Percentiles rank a stretch among this genome's conserved stretches.
Conservation (phyloP, 2,329 filamentous ascomycete genomes). For the Sordariomycetes sp. region DNA sequence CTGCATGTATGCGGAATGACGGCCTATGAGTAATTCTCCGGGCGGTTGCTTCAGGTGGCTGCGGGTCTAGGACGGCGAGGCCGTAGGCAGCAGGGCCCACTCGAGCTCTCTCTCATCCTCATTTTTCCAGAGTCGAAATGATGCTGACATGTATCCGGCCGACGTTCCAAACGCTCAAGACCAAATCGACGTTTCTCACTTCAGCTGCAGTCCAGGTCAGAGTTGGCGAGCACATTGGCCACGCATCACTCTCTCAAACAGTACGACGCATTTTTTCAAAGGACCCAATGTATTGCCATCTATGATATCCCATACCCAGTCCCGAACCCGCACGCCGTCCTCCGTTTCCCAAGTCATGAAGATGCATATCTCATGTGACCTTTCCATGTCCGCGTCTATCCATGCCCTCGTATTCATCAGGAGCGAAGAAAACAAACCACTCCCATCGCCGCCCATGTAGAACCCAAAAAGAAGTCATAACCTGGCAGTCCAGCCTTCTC, state of each 20-base stretch:
- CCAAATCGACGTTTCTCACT: too few relatives aligned
- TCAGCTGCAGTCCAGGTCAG: too few relatives aligned
- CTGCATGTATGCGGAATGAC: not conserved
- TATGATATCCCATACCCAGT: not conserved
- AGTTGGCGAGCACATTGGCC: too few relatives aligned
- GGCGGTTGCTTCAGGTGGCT: not conserved
- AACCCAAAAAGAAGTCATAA: not conserved
- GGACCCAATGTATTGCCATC: not conserved
- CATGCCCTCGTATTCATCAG: not conserved
- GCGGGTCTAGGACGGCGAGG: not conserved
- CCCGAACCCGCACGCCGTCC: not conserved
- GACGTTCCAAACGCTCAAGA: too few relatives aligned
- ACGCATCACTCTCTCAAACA: too few relatives aligned
- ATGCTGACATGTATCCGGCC: too few relatives aligned
- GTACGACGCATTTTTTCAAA: too few relatives aligned
- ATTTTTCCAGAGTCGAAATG: too few relatives aligned
- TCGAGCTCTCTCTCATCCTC: not conserved
- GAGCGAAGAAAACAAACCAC: not conserved
- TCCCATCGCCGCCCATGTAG: not conserved
- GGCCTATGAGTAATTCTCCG: conserved; percentile 1
- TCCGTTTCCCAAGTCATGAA: not conserved
- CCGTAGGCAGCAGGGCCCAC: not conserved
- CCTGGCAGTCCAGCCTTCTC: not conserved
- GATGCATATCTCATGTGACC: not conserved
- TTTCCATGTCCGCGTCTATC: not conserved